phyloP scores from a whole-genome alignment of 2,329 filamentous ascomycete genomes.

The Byssothecium circinans region DNA sequence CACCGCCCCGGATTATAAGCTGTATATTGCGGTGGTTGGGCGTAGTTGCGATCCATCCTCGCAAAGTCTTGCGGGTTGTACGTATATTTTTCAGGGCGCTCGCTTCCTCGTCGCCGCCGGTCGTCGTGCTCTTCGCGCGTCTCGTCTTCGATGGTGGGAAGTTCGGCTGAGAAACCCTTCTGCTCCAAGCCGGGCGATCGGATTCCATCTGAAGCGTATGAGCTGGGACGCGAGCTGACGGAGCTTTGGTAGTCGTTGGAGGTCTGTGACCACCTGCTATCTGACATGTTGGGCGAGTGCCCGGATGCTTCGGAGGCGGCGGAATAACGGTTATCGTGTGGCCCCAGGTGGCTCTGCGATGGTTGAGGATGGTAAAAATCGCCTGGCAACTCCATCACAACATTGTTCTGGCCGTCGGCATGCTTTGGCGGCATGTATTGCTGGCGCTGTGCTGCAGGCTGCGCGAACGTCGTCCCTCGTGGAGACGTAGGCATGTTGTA shows the following conservation, averaged over 20 bases:
- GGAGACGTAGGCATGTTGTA: conserved; percentile 37
- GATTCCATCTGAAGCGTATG: conserved; percentile 41
- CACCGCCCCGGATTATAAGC: conserved; percentile 12
- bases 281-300: conserved; percentile 30
- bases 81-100: conserved; percentile 23
- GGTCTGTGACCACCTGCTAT: conserved; percentile 37
- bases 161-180: conserved; percentile 36
- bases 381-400: conserved; percentile 48
- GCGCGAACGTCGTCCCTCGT: conserved; percentile 18
- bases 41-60: conserved; percentile 15
- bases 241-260: conserved; percentile 32
- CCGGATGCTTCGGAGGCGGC: conserved; percentile 23
- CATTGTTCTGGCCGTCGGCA: conserved; percentile 29
- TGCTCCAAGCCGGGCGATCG: conserved; percentile 39
- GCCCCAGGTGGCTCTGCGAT: conserved; percentile 29
- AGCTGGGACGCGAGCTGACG: conserved; percentile 36
- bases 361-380: conserved; percentile 44
- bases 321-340: conserved; percentile 27
- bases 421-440: conserved; percentile 20
- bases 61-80: conserved; percentile 43
- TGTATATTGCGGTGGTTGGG: conserved; percentile 20
- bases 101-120: conserved; percentile 13
- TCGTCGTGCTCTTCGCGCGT: conserved; percentile 33
- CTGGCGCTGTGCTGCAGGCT: conserved; percentile 14
- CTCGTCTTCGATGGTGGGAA: conserved; percentile 39